These are phyloP conservation scores for Globisporangium camurandrum DNA, from an alignment of 352 stramenopile genomes.

Conservation along the genomic window DNA sequence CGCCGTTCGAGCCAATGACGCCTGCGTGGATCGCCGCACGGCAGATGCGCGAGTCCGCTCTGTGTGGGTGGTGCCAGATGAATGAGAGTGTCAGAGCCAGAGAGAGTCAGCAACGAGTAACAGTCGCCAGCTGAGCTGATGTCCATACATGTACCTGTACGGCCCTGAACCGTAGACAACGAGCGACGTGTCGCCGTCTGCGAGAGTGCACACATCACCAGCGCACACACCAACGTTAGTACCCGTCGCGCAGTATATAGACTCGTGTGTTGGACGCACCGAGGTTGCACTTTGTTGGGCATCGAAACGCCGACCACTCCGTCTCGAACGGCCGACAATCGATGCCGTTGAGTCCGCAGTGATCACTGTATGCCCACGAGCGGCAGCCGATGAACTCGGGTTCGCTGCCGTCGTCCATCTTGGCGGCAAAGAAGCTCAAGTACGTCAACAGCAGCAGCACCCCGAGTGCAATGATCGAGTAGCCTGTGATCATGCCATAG, in stretches of 20 bases:
- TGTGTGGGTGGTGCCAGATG: constrained; percentile 8
- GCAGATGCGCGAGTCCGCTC: constrained; percentile 74
- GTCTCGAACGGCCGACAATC: constrained; percentile 56
- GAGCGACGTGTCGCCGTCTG: constrained; percentile 59
- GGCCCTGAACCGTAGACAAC: constrained; percentile 56
- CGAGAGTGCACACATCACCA: background rate
- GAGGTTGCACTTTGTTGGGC: constrained; percentile 54
- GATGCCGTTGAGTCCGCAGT: constrained; percentile 55
- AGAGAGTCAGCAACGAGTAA: background rate
- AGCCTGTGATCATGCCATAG: constrained; percentile 34
- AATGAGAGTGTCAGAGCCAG: background rate
- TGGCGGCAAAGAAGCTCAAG: constrained; percentile 68
- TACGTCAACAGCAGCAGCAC: constrained; percentile 58
- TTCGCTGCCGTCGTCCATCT: constrained; percentile 32
- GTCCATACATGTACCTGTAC: constrained; percentile 37
- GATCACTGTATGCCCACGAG: constrained; percentile 52
- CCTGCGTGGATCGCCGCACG: constrained; percentile 71
- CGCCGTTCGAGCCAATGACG: constrained; percentile 56
- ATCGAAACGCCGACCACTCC: constrained; percentile 57
- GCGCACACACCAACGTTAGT: background rate
- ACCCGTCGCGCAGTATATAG: background rate
- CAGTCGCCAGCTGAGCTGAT: background rate
- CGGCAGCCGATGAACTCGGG: constrained; percentile 64
- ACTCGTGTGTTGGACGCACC: constrained; percentile 16
- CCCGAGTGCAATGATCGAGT: constrained; percentile 29